A percentile compares a stretch with the other conserved stretches of the same genome.
Conservation (phyloP, 176 grass and related monocot genomes). For the Avena sativa region DNA sequence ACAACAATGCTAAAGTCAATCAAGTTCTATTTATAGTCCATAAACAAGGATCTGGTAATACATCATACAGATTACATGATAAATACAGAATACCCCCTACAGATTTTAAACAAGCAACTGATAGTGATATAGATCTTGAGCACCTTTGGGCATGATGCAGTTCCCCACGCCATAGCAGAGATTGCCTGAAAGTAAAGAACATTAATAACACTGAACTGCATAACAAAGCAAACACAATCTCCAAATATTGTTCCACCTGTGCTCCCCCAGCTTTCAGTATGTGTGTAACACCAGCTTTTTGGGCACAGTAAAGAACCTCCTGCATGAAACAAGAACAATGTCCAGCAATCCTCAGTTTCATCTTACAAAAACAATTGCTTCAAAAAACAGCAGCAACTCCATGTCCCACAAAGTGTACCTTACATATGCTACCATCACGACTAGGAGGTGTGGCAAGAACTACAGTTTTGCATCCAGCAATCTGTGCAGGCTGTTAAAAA, state of each 20-base stretch:
- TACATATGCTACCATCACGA: conserved; percentile 89
- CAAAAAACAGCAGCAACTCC: not conserved
- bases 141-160: conserved; percentile 91
- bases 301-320: conserved; percentile 98
- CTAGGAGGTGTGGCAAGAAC: conserved; percentile 92
- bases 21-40: conserved; percentile 8
- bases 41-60: conserved; percentile 6
- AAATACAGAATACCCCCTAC: not conserved
- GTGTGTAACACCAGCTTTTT: conserved; percentile 95
- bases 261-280: conserved; percentile 93
- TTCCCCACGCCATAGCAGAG: conserved; percentile 97
- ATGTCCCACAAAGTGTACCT: conserved; percentile 57
- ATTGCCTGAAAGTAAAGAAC: conserved; percentile 65
- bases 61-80: not conserved
- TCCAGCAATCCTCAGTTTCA: not conserved
- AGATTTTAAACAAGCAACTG: not conserved
- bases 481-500: conserved; percentile 85
- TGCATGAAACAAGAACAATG: conserved; percentile 35
- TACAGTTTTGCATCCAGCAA: conserved; percentile 89
- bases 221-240: not conserved
- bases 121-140: conserved; percentile 13
- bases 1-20: not conserved
- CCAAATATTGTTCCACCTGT: conserved; percentile 64
- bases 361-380: not conserved
- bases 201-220: conserved; percentile 25